These are phyloP conservation scores for Calonectria pseudoreteaudii DNA, from an alignment of 2,329 filamentous ascomycete species.

Conservation along the genomic window DNA sequence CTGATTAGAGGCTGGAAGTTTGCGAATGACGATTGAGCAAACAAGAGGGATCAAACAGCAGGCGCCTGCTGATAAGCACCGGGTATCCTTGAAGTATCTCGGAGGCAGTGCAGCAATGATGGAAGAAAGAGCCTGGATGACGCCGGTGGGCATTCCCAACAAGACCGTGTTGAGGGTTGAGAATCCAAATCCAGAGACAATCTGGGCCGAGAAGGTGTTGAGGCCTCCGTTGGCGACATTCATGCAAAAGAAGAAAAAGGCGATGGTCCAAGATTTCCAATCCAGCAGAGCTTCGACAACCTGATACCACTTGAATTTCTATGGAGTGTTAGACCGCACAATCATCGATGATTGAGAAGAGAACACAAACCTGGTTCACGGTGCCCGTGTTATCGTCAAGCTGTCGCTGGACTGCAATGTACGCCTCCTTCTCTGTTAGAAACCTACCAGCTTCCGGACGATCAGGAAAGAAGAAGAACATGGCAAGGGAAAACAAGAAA, in stretches of 20 bases:
- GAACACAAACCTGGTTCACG: constrained; percentile 36
- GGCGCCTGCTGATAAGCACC: background rate
- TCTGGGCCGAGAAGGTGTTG: constrained; percentile 22
- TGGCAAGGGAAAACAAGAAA: constrained; percentile 33
- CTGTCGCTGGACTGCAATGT: constrained; percentile 46
- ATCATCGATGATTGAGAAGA: background rate
- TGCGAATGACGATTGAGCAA: background rate
- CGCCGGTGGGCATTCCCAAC: constrained; percentile 21
- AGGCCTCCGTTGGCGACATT: constrained; percentile 67
- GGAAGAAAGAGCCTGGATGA: constrained; percentile 20
- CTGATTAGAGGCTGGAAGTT: constrained; percentile 43
- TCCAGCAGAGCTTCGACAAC: constrained; percentile 61
- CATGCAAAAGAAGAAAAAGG: constrained; percentile 60
- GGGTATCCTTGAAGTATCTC: constrained; percentile 16
- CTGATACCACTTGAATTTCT: constrained; percentile 55
- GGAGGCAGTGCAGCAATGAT: constrained; percentile 3
- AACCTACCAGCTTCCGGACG: constrained; percentile 42
- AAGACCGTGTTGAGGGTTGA: background rate
- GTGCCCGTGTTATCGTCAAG: constrained; percentile 51
- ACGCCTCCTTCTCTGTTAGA: constrained; percentile 43
- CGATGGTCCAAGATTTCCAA: constrained; percentile 66
- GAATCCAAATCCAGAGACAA: constrained; percentile 22
- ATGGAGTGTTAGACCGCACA: background rate
- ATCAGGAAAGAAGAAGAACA: constrained; percentile 40
- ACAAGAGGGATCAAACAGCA: background rate